These are phyloP conservation scores for Gossypium trilobum DNA, from an alignment of 441 rosid species.

Conservation along the genomic window DNA sequence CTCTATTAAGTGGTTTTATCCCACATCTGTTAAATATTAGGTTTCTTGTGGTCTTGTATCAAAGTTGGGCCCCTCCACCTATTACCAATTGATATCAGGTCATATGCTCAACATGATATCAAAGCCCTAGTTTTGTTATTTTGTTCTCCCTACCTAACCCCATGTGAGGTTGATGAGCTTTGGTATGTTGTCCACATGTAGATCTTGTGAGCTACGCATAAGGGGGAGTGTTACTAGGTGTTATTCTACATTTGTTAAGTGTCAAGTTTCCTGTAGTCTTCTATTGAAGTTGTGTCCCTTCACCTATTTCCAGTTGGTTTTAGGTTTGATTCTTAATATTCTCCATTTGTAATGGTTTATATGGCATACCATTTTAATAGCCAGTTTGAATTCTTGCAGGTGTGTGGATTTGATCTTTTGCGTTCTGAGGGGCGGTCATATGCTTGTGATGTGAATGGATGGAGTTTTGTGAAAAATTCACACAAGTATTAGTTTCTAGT, in stretches of 20 bases:
- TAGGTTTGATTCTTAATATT: not conserved
- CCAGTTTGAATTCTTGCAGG: constrained; percentile 40
- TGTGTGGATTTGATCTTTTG: constrained; percentile 98
- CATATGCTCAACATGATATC: not conserved
- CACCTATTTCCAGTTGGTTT: not conserved
- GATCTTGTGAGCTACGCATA: not conserved
- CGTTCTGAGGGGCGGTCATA: constrained; percentile 95
- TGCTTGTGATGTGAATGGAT: constrained; percentile 99
- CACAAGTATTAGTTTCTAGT: constrained; percentile 54
- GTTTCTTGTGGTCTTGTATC: not conserved
- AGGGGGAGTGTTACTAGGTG: not conserved
- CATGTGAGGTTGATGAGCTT: not conserved
- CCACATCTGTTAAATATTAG: not conserved
- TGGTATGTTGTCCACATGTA: not conserved
- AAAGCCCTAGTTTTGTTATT: not conserved
- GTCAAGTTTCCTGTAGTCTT: not conserved
- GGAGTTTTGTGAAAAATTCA: constrained; percentile 99
- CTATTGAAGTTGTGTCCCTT: not conserved
- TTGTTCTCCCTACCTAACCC: not conserved
- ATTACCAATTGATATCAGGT: not conserved
- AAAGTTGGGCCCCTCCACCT: not conserved
- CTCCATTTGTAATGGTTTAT: not conserved
- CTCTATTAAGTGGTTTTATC: not conserved
- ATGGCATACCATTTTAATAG: not conserved
- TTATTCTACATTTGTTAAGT: not conserved